phyloP scores from a whole-genome alignment of 2,329 filamentous ascomycete species.

The Ceratocystis smalleyi region DNA sequence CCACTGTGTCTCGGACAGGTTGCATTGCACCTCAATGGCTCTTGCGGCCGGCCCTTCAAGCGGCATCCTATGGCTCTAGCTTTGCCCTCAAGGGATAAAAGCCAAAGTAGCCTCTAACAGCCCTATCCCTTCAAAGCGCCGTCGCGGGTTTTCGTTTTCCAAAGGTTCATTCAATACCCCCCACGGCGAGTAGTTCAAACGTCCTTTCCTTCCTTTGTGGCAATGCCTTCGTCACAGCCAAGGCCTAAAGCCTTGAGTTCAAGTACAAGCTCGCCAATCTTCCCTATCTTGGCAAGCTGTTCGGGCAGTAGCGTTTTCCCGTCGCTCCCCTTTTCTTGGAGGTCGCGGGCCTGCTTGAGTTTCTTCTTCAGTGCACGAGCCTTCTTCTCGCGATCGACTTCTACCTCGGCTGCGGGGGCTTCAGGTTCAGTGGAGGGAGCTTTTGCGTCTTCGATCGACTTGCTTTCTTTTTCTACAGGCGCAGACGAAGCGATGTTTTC shows the following conservation, averaged over 20 bases:
- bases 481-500: background rate
- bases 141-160: background rate
- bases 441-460: background rate
- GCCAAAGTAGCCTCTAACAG: background rate
- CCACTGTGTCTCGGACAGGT: too few relatives aligned
- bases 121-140: background rate
- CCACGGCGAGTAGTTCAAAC: background rate
- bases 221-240: constrained; percentile 48
- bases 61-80: too few relatives aligned
- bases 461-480: background rate
- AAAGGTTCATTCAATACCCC: background rate
- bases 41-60: too few relatives aligned
- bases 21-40: too few relatives aligned
- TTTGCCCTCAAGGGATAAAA: too few relatives aligned
- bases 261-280: constrained; percentile 82
- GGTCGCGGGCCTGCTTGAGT: constrained; percentile 77
- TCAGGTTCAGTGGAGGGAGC: background rate
- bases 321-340: constrained; percentile 79
- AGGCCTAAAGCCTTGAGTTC: constrained; percentile 78
- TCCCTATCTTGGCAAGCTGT: constrained; percentile 94
- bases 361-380: constrained; percentile 87
- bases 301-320: constrained; percentile 75
- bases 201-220: background rate
- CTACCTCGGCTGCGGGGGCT: constrained; percentile 1
- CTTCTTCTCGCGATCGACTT: constrained; percentile 69